phyloP scores from a whole-genome alignment of 75 land plant species.

The Cunninghamia lanceolata region DNA sequence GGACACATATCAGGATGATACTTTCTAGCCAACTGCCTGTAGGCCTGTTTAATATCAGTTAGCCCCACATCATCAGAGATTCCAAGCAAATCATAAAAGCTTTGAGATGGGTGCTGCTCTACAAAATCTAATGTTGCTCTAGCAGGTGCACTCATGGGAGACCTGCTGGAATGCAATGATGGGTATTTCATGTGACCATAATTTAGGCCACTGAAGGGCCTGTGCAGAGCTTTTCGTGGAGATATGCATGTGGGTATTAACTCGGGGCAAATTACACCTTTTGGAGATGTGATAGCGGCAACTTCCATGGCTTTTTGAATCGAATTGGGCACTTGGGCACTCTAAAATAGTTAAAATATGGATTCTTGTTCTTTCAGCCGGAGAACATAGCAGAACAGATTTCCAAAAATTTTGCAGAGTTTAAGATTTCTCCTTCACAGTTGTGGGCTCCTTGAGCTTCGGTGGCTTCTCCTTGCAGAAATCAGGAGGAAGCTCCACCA shows the following conservation, averaged over 20 bases:
- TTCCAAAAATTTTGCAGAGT: too few relatives aligned
- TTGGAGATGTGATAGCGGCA: not conserved
- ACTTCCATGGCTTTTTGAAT: not conserved
- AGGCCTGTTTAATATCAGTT: constrained; percentile 83
- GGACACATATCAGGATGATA: constrained; percentile 87
- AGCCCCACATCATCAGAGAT: constrained; percentile 42
- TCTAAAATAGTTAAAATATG: not conserved
- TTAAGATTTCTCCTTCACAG: too few relatives aligned
- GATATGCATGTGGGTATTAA: not conserved
- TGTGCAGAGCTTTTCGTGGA: not conserved
- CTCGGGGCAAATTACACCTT: not conserved
- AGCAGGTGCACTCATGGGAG: not conserved
- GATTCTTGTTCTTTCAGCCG: too few relatives aligned
- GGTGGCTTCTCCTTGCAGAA: too few relatives aligned
- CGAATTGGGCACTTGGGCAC: not conserved
- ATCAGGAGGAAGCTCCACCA: too few relatives aligned
- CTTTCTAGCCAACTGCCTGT: constrained; percentile 75
- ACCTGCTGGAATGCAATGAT: not conserved
- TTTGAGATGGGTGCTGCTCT: constrained; percentile 3
- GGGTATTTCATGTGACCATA: not conserved
- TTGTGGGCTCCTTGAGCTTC: too few relatives aligned
- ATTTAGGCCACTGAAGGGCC: not conserved
- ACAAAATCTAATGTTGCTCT: not conserved
- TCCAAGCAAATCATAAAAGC: constrained; percentile 73
- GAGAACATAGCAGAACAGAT: too few relatives aligned